Conservation (phyloP, 768 basidiomycete genomes). For the Daedalea quercina region DNA sequence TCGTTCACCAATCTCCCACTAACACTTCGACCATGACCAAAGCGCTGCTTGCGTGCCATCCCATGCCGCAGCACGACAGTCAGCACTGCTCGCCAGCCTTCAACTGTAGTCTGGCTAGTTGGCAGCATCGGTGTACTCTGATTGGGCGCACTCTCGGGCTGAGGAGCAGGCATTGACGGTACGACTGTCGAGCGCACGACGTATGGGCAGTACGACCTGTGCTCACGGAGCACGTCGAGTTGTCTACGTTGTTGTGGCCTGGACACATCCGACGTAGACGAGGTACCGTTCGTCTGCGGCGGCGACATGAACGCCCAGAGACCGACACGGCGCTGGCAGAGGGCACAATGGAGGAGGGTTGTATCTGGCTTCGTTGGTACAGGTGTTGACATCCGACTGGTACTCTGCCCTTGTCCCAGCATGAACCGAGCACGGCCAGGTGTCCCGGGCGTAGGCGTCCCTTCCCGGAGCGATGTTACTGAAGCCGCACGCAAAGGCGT, state of each 20-base stretch:
- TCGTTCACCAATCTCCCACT: constrained; percentile 19
- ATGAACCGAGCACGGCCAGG: constrained; percentile 8
- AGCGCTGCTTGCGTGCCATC: constrained; percentile 47
- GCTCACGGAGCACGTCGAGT: constrained; percentile 75
- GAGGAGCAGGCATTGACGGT: constrained; percentile 41
- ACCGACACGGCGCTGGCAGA: constrained; percentile 77
- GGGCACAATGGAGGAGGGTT: constrained; percentile 51
- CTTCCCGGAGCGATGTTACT: constrained; percentile 16
- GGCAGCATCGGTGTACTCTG: constrained; percentile 19
- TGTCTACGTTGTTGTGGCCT: constrained; percentile 31
- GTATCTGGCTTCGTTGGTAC: constrained; percentile 29
- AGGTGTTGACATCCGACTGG: background rate
- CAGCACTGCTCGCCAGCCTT: constrained; percentile 81
- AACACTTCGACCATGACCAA: constrained; percentile 20
- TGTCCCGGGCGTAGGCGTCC: constrained; percentile 16
- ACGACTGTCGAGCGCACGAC: constrained; percentile 62
- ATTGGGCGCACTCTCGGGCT: constrained; percentile 6
- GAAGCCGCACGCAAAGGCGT: constrained; percentile 27
- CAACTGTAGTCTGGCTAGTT: constrained; percentile 35
- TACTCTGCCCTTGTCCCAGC: constrained; percentile 1
- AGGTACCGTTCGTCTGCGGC: constrained; percentile 7
- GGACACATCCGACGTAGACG: constrained; percentile 9
- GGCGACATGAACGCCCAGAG: constrained; percentile 59
- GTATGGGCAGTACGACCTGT: constrained; percentile 84
- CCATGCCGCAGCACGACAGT: constrained; percentile 62